Base-by-base conservation (phyloP, 2,329 filamentous ascomycete species). In the Endoconidiophora polonica region DNA sequence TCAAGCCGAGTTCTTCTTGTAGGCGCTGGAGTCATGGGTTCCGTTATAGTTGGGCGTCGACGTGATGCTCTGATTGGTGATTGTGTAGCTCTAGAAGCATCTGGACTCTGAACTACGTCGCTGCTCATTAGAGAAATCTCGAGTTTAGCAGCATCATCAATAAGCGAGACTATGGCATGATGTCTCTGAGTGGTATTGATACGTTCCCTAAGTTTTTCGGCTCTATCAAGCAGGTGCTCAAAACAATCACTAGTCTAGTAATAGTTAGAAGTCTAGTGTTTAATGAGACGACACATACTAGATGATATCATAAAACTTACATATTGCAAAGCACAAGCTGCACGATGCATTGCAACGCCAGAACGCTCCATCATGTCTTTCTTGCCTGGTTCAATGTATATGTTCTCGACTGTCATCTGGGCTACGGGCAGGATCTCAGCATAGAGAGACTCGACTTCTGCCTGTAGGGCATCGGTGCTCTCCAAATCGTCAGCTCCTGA, bases 351-450 rank as follows among this genome's bases (percentile, higher is more conserved):
- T 20, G 63, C 67, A 37, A 68, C 64, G 1, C 67, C 65, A 46
- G 66, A 68, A 50, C 63, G 68, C 2, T 65, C 61, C 5, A 68
- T 62, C 3, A 72, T 59, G 0, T 66, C 63, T 50, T 64, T 63
- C 4, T 76, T 62, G 1, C 80, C 75, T 0, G 81, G 80, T 53
- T 76, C 72, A 4, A 81, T 67, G 56, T 79, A 72, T 58, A 83
- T 77, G 56, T 81, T 74, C 55, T 84, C 78, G 1, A 79, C 70
- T 0, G 80, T 76, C 76, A 86, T 85, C 54, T 82, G 76, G 5
- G 79, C 74, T 2, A 86, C 77, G 0, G 80, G 76, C 0, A 81
- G 65, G 39, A 86, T 78, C 58, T 86, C 82, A 0, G 77, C 67
- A 56, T 82, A 80, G 2, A 86, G 66, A 3, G 79, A 82, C 55